These are phyloP conservation scores for Aspergillus uvarum DNA, from an alignment of 2,329 filamentous ascomycete species.

Conservation along the genomic window DNA sequence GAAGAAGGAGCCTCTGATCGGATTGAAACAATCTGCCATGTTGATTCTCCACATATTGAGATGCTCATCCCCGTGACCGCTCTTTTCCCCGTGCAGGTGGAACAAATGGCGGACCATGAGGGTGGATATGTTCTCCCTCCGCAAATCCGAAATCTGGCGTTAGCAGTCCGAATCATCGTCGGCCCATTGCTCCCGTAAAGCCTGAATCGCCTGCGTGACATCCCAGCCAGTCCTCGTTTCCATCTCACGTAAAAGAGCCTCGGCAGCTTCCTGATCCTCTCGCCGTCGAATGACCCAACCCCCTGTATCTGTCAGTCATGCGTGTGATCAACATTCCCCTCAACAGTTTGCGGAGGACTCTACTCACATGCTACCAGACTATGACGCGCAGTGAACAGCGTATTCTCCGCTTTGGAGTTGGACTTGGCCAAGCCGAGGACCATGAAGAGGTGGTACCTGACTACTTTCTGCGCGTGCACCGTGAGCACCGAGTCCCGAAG, in stretches of 20 bases:
- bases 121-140: too few relatives aligned
- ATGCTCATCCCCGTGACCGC: neutral
- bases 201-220: conserved; percentile 23
- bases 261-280: conserved; percentile 27
- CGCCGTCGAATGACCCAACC: conserved; percentile 27
- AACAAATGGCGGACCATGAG: too few relatives aligned
- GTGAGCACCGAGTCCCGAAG: neutral
- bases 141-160: neutral
- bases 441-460: conserved; percentile 24
- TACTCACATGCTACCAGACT: conserved; percentile 28
- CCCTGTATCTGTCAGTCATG: conserved; percentile 15
- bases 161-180: conserved; percentile 15
- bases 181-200: conserved; percentile 25
- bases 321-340: neutral
- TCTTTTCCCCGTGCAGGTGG: neutral
- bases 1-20: neutral
- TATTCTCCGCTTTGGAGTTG: conserved; percentile 28
- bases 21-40: neutral
- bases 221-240: conserved; percentile 29
- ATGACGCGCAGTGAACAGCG: conserved; percentile 28
- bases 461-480: conserved; percentile 16
- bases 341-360: too few relatives aligned
- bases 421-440: conserved; percentile 28
- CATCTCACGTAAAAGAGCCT: conserved; percentile 22
- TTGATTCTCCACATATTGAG: neutral